Evolutionary conservation across 2,329 filamentous ascomycete genomes (phyloP), one percentile per base, ranked within the genome.

Genomic region (Aureobasidium melanogenum): DNA sequence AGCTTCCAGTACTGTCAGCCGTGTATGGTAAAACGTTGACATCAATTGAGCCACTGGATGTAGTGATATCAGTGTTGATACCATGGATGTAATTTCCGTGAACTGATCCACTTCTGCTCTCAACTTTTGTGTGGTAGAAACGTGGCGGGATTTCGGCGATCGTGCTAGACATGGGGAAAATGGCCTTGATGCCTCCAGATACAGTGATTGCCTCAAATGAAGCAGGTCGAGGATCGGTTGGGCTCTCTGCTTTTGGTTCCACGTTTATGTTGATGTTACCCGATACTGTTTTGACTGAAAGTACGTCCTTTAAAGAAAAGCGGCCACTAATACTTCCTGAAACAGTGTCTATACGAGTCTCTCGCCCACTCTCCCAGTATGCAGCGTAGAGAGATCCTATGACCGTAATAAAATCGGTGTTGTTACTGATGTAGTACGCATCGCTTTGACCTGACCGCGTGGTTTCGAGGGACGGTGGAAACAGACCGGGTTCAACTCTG

Each of bases 11-110:
- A 19, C 67, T 67, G 19, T 68, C 65, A 15, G 69, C 69, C 5
- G 63, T 55, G 17, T 66, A 75, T 1, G 76, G 76, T 0, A 76
- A 56, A 22, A 79, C 61, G 15, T 73, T 70, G 3, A 70, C 69
- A 1, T 68, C 69, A 30, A 78, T 71, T 5, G 67, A 68, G 17
- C 76, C 76, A 5, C 75, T 75, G 7, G 68, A 62, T 0, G 75
- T 72, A 22, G 65, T 64, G 8, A 78, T 67, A 10, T 68, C 64
- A 5, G 75, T 76, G 2, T 64, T 64, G 1, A 71, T 70, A 19
- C 76, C 76, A 52, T 77, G 75, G 57, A 79, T 72, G 57, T 74
- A 75, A 0, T 64, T 69, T 0, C 75, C 75, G 10, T 68, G 66
- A 4, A 79, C 67, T 3, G 72, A 71, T 14, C 73, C 74, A 6